Base-by-base conservation (phyloP, 768 basidiomycete genomes). In the Baorangia bicolor region DNA sequence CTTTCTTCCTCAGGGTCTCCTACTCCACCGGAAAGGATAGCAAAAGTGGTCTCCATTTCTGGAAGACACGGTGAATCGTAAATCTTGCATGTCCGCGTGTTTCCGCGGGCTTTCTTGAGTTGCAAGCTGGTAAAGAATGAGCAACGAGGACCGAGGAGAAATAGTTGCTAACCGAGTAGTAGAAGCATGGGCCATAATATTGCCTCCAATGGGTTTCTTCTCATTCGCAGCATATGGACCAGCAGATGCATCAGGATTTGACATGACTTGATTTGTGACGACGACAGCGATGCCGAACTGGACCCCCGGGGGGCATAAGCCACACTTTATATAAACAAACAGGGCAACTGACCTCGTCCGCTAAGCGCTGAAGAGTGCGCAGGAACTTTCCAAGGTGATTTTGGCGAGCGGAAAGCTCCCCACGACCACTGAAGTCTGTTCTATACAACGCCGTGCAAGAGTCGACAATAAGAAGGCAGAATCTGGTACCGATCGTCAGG, bases 141-240 rank as follows among this genome's bases (percentile, higher is more conserved):
- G 55, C 33, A 44, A 56, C 33, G 9, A 35, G 25, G 33, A 34
- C 20, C 7, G 37, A 34, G 51, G 33, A 48, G 11, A 44, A 12
- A 16, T 11, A 35, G 27, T 4, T 20, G 60, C 79, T 45, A 60
- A 92, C 93, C 96, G 85, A 43, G 96, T 98, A 18, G 97, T 98
- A 1, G 94, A 95, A 9, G 97, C 97, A 75, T 99, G 97, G 1
- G 97, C 97, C 83, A 99, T 89, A 66, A 99, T 99, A 72, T 99
- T 99, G 23, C 96, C 96, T 43, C 97, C 97, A 51, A 99, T 96
- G 16, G 97, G 97, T 74, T 99, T 99, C 81, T 97, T 96, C 74
- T 94, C 90, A 65, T 97, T 93, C 4, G 84, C 83, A 38, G 87
- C 87, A 59, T 92, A 92, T 20, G 92, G 91, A 13, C 90, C 90